Conservation (phyloP, 805 yeast species). For the Pichia gijzeniarum region DNA sequence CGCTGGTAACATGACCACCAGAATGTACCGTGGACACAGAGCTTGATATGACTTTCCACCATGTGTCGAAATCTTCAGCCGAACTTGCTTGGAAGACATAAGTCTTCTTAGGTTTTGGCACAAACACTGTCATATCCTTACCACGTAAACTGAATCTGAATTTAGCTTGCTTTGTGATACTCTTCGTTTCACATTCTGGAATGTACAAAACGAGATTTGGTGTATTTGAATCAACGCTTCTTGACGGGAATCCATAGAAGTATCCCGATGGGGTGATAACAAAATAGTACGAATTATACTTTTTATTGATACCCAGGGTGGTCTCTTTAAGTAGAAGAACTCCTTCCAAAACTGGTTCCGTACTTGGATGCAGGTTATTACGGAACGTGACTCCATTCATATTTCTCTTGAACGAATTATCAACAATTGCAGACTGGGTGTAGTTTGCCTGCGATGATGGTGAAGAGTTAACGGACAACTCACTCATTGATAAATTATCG, state of each 20-base stretch:
- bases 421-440: conserved; percentile 9
- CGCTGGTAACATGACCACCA: conserved; percentile 3
- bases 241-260: conserved; percentile 41
- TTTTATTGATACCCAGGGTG: conserved; percentile 30
- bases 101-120: conserved; percentile 28
- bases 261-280: conserved; percentile 41
- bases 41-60: conserved; percentile 38
- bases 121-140: conserved; percentile 33
- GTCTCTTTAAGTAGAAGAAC: conserved; percentile 40
- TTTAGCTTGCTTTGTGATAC: conserved; percentile 27
- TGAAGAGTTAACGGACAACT: conserved; percentile 9
- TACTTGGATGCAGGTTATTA: conserved; percentile 34
- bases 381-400: conserved; percentile 32
- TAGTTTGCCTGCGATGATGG: conserved; percentile 3
- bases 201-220: conserved; percentile 41
- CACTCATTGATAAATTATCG: conserved; percentile 13
- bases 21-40: conserved; percentile 19
- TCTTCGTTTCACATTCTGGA: conserved; percentile 38
- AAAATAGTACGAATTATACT: conserved; percentile 39
- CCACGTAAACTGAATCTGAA: conserved; percentile 33
- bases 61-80: conserved; percentile 37
- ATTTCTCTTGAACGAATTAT: conserved; percentile 30
- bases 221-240: conserved; percentile 36
- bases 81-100: conserved; percentile 38
- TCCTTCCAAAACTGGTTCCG: conserved; percentile 44